Conservation (phyloP, 352 stramenopile genomes). For the Phytophthora chlamydospora region DNA sequence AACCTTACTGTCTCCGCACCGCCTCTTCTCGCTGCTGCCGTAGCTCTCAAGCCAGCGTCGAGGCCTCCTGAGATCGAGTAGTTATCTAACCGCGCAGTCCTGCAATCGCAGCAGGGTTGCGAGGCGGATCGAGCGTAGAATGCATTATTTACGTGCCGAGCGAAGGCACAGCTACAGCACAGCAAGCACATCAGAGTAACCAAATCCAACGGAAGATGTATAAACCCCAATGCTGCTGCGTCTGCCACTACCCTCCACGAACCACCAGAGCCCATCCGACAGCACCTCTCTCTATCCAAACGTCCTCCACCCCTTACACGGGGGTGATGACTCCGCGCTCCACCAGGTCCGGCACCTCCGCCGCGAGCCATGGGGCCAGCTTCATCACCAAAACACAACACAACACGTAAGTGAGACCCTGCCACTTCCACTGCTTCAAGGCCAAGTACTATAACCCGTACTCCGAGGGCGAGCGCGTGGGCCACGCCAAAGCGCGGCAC, state of each 20-base stretch:
- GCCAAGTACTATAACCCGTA: conserved; percentile 29
- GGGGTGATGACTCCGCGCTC: conserved; percentile 78
- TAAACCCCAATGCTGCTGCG: conserved; percentile 18
- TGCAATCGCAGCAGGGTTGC: conserved; percentile 10
- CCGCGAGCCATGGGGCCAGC: conserved; percentile 87
- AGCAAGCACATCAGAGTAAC: conserved; percentile 29
- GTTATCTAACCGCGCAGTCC: conserved; percentile 9
- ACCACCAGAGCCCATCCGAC: not conserved
- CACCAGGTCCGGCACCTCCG: conserved; percentile 87
- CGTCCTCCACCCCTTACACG: conserved; percentile 43
- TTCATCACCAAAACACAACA: conserved; percentile 26
- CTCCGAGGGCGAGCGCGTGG: conserved; percentile 82
- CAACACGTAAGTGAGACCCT: conserved; percentile 8
- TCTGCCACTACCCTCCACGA: not conserved
- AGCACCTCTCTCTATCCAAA: not conserved
- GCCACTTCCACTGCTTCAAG: not conserved
- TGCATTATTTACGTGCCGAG: conserved; percentile 38
- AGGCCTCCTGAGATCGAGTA: conserved; percentile 13
- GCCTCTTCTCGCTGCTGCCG: conserved; percentile 64
- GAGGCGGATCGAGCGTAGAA: conserved; percentile 24
- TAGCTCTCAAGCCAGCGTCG: conserved; percentile 27
- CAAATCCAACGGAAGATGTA: conserved; percentile 51
- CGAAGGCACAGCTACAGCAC: conserved; percentile 26
- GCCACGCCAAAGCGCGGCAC: conserved; percentile 87
- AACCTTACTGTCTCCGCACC: conserved; percentile 66